phyloP scores from a whole-genome alignment of 345 rosid species.

The Pugionium cornutum region DNA sequence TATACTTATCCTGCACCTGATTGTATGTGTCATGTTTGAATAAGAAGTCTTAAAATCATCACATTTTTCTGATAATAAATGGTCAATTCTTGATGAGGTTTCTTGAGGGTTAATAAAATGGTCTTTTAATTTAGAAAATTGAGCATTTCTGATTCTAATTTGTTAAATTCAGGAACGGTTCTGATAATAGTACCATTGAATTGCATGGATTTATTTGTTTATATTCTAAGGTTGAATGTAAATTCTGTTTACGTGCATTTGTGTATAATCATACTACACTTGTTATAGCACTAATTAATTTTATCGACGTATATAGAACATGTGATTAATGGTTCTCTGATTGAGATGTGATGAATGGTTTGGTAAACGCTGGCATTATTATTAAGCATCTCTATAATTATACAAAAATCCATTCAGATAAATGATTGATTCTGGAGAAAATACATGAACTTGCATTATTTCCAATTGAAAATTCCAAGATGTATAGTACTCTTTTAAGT shows the following conservation, averaged over 20 bases:
- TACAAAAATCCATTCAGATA: constrained; percentile 13
- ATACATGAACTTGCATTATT: constrained; percentile 33
- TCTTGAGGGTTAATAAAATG: constrained; percentile 21
- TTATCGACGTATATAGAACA: neutral
- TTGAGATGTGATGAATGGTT: constrained; percentile 4
- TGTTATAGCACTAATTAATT: neutral
- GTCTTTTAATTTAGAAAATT: neutral
- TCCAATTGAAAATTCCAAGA: constrained; percentile 22
- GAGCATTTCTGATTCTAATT: too few relatives aligned
- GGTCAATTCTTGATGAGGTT: constrained; percentile 18
- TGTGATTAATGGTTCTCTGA: neutral
- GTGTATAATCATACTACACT: neutral
- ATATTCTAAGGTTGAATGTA: too few relatives aligned
- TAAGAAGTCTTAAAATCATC: constrained; percentile 7
- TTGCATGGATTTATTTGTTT: too few relatives aligned
- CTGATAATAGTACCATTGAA: too few relatives aligned
- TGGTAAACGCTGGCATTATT: neutral
- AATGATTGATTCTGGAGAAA: constrained; percentile 19
- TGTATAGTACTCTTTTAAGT: neutral
- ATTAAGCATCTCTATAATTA: constrained; percentile 14
- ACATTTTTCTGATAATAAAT: constrained; percentile 7
- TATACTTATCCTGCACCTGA: constrained; percentile 97
- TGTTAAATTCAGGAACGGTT: too few relatives aligned
- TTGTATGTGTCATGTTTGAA: constrained; percentile 77
- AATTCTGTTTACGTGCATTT: too few relatives aligned